Evolutionary conservation across 2,329 filamentous ascomycete genomes (phyloP).

Genomic region (Pseudogymnoascus sp.): DNA sequence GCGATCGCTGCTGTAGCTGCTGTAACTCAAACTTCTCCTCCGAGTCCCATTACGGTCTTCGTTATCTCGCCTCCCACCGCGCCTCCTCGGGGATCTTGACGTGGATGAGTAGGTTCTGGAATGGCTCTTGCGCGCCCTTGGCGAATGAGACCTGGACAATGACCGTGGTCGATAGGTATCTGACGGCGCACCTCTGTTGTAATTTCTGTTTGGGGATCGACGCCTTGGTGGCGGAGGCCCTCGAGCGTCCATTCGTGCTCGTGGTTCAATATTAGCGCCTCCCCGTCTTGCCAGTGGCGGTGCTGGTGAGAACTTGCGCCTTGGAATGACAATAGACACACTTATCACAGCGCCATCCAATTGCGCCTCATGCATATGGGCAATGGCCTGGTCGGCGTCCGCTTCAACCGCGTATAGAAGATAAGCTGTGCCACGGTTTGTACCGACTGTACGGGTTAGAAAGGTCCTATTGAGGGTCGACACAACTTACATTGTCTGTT

Average conservation of each 20-base stretch:
- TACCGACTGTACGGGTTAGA: conserved; percentile 56
- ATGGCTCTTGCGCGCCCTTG: conserved; percentile 33
- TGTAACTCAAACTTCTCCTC: conserved; percentile 56
- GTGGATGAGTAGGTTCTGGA: conserved; percentile 37
- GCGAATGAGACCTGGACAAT: conserved; percentile 38
- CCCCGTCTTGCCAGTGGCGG: conserved; percentile 66
- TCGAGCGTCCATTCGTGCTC: conserved; percentile 29
- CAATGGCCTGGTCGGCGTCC: conserved; percentile 81
- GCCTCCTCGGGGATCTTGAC: conserved; percentile 32
- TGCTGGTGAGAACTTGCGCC: conserved; percentile 65
- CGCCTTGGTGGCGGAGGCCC: conserved; percentile 24
- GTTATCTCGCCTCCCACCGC: conserved; percentile 26
- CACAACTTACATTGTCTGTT: conserved; percentile 68
- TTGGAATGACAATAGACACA: conserved; percentile 33
- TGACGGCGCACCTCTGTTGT: conserved; percentile 18
- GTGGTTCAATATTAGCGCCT: conserved; percentile 52
- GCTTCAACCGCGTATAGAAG: conserved; percentile 72
- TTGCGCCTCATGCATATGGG: conserved; percentile 97
- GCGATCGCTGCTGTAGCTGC: conserved; percentile 51
- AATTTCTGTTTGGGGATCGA: conserved; percentile 24
- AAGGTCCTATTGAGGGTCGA: conserved; percentile 13
- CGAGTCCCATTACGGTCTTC: conserved; percentile 31
- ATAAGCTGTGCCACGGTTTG: conserved; percentile 89
- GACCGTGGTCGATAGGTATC: conserved; percentile 33
- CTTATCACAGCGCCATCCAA: conserved; percentile 32